Conservation (phyloP, 2,329 filamentous ascomycete genomes). For the Colletotrichum musae region DNA sequence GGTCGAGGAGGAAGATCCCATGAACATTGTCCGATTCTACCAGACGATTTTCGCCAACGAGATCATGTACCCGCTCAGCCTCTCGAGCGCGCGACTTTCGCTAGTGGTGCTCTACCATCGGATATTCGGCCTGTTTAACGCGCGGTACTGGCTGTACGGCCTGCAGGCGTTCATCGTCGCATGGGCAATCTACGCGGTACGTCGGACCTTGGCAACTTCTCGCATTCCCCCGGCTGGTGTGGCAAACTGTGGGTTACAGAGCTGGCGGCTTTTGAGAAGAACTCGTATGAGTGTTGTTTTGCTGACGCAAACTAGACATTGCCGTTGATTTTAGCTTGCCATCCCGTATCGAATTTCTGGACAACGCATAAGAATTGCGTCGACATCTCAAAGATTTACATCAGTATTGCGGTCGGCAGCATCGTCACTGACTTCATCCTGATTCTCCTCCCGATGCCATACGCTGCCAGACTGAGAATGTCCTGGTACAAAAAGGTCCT, state of each 20-base stretch:
- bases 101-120: constrained; percentile 33
- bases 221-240: no score
- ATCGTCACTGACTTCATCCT: constrained; percentile 33
- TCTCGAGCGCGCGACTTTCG: constrained; percentile 22
- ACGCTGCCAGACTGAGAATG: constrained; percentile 16
- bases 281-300: no score
- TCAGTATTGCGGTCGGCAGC: constrained; percentile 36
- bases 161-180: constrained; percentile 30
- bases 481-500: constrained; percentile 16
- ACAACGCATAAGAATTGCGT: constrained; percentile 35
- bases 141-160: constrained; percentile 25
- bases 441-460: constrained; percentile 20
- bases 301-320: constrained; percentile 11
- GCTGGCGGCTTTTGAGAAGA: no score
- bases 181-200: constrained; percentile 34
- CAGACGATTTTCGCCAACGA: constrained; percentile 38
- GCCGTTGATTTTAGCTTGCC: constrained; percentile 31
- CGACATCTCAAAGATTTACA: constrained; percentile 29
- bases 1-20: constrained; percentile 27
- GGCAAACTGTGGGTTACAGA: not conserved
- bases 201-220: not conserved
- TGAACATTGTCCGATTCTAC: constrained; percentile 25
- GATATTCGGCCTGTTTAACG: constrained; percentile 35
- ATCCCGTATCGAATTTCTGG: constrained; percentile 32
- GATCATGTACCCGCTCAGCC: constrained; percentile 25